Evolutionary conservation across 257 asterid species (phyloP).

Genomic region (Solanum chiquidenum): DNA sequence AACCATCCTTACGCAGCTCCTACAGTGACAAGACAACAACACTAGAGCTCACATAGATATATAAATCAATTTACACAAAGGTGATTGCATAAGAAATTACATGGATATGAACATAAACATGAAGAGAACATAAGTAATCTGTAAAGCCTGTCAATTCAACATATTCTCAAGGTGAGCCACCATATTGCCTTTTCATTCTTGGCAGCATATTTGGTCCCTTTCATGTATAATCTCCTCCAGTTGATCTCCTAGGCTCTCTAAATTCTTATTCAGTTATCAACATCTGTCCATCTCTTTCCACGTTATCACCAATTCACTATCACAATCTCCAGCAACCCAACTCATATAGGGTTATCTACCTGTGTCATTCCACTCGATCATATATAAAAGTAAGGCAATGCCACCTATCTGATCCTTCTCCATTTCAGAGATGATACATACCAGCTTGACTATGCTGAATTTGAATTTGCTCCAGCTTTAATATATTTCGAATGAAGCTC

Average conservation of each 20-base stretch:
- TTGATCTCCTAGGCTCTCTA: not conserved
- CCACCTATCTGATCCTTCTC: not conserved
- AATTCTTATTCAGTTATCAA: not conserved
- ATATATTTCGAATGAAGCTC: not conserved
- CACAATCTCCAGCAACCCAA: not conserved
- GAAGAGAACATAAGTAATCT: not conserved
- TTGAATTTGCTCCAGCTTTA: not conserved
- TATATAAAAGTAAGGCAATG: not conserved
- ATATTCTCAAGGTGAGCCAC: not conserved
- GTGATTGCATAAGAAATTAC: not conserved
- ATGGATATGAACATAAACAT: not conserved
- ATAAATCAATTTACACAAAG: not conserved
- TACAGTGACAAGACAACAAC: conserved; percentile 7
- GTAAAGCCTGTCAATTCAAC: not conserved
- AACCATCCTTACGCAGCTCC: conserved; percentile 98
- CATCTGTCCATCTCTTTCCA: not conserved
- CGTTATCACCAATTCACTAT: not conserved
- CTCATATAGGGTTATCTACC: not conserved
- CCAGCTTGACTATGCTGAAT: not conserved
- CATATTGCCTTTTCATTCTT: not conserved
- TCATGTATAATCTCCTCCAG: not conserved
- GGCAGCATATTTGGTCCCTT: not conserved
- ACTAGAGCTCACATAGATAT: not conserved
- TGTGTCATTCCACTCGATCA: not conserved
- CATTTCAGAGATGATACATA: not conserved